phyloP scores from a whole-genome alignment of 179 eudicot species.

The Beta macrorhiza region DNA sequence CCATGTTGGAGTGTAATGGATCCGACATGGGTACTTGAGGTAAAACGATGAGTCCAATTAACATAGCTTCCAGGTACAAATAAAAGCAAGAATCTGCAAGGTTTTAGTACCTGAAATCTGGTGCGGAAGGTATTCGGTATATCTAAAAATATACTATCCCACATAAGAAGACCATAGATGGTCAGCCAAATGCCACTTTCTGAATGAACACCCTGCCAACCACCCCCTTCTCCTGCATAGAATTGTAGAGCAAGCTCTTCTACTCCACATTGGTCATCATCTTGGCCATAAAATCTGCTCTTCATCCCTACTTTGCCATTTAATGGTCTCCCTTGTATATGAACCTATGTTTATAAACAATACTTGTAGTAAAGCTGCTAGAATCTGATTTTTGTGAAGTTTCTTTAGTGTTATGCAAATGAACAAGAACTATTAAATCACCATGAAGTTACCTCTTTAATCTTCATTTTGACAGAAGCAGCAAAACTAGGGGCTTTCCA shows the following conservation, averaged over 20 bases:
- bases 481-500: conserved; percentile 84
- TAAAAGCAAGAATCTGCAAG: neutral
- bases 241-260: conserved; percentile 88
- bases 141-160: conserved; percentile 86
- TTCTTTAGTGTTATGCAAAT: neutral
- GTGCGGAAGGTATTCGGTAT: conserved; percentile 79
- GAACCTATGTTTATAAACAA: conserved; percentile 47
- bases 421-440: neutral
- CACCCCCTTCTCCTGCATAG: conserved; percentile 91
- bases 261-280: conserved; percentile 92
- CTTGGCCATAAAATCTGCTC: conserved; percentile 87
- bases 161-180: conserved; percentile 88
- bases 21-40: too few relatives aligned
- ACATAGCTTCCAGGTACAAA: neutral
- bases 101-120: conserved; percentile 68
- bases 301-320: conserved; percentile 60
- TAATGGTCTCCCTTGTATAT: conserved; percentile 81
- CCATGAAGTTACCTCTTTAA: conserved; percentile 57
- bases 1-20: too few relatives aligned
- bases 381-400: neutral
- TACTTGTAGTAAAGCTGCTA: conserved; percentile 2
- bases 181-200: conserved; percentile 97
- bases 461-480: conserved; percentile 67
- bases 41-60: neutral
- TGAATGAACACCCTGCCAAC: conserved; percentile 92